Percentiles rank a stretch among this genome's conserved stretches.
These are phyloP conservation scores for Trichoderma koningiopsis DNA, from an alignment of 2,329 filamentous ascomycete species.

Conservation along the genomic window DNA sequence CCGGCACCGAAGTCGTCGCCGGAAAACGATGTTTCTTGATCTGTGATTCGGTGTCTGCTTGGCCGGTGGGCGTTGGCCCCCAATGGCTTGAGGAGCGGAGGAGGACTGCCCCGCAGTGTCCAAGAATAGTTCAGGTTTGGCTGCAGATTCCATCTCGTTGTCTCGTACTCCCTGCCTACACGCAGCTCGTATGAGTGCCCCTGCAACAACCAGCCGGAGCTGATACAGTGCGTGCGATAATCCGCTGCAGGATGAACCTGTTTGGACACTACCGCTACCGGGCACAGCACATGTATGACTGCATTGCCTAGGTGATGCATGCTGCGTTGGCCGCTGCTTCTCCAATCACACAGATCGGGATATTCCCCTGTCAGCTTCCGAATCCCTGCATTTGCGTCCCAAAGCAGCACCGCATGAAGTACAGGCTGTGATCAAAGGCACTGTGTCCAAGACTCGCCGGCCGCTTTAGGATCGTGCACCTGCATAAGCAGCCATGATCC, in stretches of 20 bases:
- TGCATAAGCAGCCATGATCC: constrained; percentile 8
- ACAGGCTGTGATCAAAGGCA: neutral
- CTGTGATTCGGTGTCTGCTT: constrained; percentile 2
- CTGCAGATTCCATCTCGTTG: constrained; percentile 7
- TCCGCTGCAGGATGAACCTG: neutral
- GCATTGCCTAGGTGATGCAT: neutral
- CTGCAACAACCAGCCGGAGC: neutral
- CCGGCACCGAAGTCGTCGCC: neutral
- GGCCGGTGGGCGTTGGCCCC: neutral
- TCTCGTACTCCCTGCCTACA: neutral
- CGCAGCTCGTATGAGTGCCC: constrained; percentile 13
- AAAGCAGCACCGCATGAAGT: neutral
- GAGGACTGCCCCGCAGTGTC: neutral
- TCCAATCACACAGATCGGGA: constrained; percentile 6
- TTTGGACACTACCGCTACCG: neutral
- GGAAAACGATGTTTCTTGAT: neutral
- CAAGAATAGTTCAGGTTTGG: constrained; percentile 6
- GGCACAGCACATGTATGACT: constrained; percentile 4
- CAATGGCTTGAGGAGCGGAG: constrained; percentile 1
- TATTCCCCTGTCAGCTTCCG: neutral
- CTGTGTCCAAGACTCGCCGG: neutral
- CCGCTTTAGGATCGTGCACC: neutral
- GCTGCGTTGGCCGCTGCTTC: neutral
- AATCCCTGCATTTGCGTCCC: neutral
- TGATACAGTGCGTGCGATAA: constrained; percentile 23